Evolutionary conservation across 306 rosid genomes (phyloP), one percentile per base, ranked within the genome.

Genomic region (Echinosophora koreensis): DNA sequence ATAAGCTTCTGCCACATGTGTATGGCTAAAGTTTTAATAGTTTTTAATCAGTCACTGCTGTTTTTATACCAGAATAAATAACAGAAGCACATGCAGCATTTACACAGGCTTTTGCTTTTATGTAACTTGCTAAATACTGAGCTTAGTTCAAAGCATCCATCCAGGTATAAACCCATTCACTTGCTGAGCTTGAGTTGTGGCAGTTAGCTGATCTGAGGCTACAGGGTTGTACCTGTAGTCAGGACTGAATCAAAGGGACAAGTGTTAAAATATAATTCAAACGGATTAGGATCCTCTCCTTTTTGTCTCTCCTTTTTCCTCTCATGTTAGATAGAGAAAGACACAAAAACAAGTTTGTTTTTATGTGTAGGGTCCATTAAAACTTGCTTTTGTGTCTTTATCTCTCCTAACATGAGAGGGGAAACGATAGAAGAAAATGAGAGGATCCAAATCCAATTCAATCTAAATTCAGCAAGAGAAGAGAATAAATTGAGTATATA

Each of bases 121-220:
- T 68, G 74, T 50, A 78, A 66, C 49, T 16, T 61, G 37, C 50
- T 9, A 73, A 83, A 66, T 17, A 39, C 17, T 66, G 22, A 70
- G 80, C 61, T 37, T 66, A 55, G 67, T 50, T 92, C 88, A 91
- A 73, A 93, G 95, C 98, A 91, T 91, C 98, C 98, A 93, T 69
- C 93, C 98, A 75, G 98, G 97, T 64, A 93, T 75, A 78, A 93
- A 93, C 0, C 93, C 91, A 83, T 76, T 89, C 57, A 84, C 95
- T 87, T 91, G 97, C 57, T 91, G 97, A 64, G 71, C 80, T 79
- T 89, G 90, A 66, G 83, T 82, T 80, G 96, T 84, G 52, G 77
- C 86, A 74, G 83, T 76, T 73, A 93, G 79, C 78, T 93, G 89
- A 79, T 89, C 95, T 49, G 97, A 81, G 8, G 75, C 89, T 35